phyloP scores from a whole-genome alignment of 805 yeast species.

The Pichia sporocuriosa region DNA sequence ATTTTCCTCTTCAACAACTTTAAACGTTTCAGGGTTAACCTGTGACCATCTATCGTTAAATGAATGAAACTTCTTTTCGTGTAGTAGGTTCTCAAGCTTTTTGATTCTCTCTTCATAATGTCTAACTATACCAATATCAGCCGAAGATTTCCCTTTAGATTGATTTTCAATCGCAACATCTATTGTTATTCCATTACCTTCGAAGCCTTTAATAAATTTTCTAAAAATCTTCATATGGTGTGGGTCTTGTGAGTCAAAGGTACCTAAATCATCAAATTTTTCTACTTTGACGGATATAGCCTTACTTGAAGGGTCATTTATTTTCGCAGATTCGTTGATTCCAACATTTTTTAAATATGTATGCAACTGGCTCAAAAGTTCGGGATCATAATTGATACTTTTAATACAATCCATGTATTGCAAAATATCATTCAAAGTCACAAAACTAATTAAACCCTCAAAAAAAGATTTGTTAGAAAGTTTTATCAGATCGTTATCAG shows the following conservation, averaged over 20 bases:
- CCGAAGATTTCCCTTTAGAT: constrained; percentile 12
- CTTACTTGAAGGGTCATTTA: too few relatives aligned
- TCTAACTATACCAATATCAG: constrained; percentile 36
- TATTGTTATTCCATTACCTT: constrained; percentile 29
- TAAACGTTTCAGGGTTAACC: constrained; percentile 1
- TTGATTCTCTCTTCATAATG: constrained; percentile 69
- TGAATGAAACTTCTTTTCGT: constrained; percentile 60
- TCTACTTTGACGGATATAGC: constrained; percentile 22
- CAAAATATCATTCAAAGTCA: constrained; percentile 28
- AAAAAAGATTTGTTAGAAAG: constrained; percentile 9
- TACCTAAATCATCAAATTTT: constrained; percentile 26
- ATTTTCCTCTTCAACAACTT: constrained; percentile 8
- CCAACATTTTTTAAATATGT: constrained; percentile 31
- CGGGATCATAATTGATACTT: constrained; percentile 24
- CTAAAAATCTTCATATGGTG: constrained; percentile 35
- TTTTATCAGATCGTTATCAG: too few relatives aligned
- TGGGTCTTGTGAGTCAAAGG: constrained; percentile 23
- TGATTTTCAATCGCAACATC: constrained; percentile 31
- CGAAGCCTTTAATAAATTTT: constrained; percentile 40
- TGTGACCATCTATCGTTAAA: constrained; percentile 35
- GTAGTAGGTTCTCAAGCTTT: constrained; percentile 69
- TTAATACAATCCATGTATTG: constrained; percentile 34
- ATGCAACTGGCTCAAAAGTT: constrained; percentile 30
- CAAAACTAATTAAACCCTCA: constrained; percentile 14
- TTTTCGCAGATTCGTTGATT: constrained; percentile 26